Evolutionary conservation across 2,329 filamentous ascomycete species (phyloP).

Genomic region (Pseudogymnoascus sp.): DNA sequence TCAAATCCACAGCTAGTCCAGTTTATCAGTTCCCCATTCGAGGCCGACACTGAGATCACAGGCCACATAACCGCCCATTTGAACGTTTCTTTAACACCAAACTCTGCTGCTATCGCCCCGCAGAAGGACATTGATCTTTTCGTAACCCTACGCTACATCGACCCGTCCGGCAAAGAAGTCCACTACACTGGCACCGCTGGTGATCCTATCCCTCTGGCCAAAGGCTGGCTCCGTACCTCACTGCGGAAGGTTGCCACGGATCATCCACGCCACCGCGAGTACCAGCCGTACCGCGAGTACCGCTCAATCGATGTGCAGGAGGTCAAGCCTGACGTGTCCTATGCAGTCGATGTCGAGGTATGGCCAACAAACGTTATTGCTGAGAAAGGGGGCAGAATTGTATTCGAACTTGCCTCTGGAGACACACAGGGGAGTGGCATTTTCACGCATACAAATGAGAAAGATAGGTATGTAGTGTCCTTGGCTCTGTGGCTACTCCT

Average conservation of each 20-base stretch:
- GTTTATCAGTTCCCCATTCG: constrained; percentile 50
- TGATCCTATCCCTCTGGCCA: constrained; percentile 52
- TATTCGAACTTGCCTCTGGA: constrained; percentile 46
- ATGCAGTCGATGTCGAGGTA: constrained; percentile 52
- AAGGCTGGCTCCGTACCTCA: constrained; percentile 54
- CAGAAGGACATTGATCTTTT: constrained; percentile 52
- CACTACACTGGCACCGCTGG: constrained; percentile 58
- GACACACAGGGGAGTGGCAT: constrained; percentile 53
- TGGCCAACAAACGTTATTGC: constrained; percentile 56
- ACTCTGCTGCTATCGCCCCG: background rate
- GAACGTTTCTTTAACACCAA: constrained; percentile 41
- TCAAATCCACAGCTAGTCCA: constrained; percentile 45
- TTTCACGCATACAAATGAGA: constrained; percentile 43
- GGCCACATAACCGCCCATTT: constrained; percentile 58
- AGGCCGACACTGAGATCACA: constrained; percentile 59
- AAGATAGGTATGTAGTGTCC: constrained; percentile 35
- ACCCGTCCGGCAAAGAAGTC: constrained; percentile 45
- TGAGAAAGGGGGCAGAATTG: constrained; percentile 41
- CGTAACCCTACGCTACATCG: constrained; percentile 51
- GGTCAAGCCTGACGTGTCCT: constrained; percentile 46
- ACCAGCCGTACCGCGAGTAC: constrained; percentile 51
- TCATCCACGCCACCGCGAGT: constrained; percentile 43
- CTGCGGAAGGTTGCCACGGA: constrained; percentile 44
- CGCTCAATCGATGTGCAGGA: constrained; percentile 44
- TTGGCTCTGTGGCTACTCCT: background rate